Evolutionary conservation across 257 asterid genomes (phyloP), one percentile per base, ranked within the genome.

Genomic region (Dorcoceras hygrometricum): DNA sequence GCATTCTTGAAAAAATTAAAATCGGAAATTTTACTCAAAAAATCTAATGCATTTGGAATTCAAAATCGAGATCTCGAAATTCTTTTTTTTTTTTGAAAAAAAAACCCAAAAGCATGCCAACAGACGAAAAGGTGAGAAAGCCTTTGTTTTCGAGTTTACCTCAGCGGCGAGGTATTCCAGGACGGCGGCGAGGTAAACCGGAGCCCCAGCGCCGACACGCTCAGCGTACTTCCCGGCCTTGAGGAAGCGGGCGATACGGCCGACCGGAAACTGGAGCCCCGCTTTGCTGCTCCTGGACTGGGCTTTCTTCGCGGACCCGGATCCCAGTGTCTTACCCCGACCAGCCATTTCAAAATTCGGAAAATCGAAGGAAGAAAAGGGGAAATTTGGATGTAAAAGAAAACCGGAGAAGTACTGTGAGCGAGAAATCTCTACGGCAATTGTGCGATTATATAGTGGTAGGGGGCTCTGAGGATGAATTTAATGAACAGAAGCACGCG

Each of bases 151-250:
- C 34, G 0, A 23, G 24, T 1, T 64, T 67, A 80, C 84, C 84
- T 80, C 84, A 3, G 84, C 84, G 1, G 84, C 84, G 23, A 79
- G 76, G 20, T 80, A 80, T 19, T 77, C 82, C 0, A 80, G 85
- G 23, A 80, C 85, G 2, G 85, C 82, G 3, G 85, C 85, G 0
- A 80, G 78, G 27, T 80, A 80, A 0, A 80, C 85, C 54, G 85
- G 85, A 48, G 85, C 85, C 23, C 85, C 85, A 73, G 82, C 82
- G 22, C 85, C 85, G 11, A 80, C 85, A 51, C 85, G 82, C 71
- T 80, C 82, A 29, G 85, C 82, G 34, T 80, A 80, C 60, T 77
- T 74, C 1, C 85, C 85, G 23, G 82, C 82, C 80, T 80, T 80
- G 43, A 80, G 82, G 60, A 77, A 80, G 28, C 85, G 76, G 3